Percentiles rank a stretch among this genome's conserved stretches.
These are phyloP conservation scores for Pseudogymnoascus sp. DNA, from an alignment of 2,329 filamentous ascomycete species.

Conservation along the genomic window DNA sequence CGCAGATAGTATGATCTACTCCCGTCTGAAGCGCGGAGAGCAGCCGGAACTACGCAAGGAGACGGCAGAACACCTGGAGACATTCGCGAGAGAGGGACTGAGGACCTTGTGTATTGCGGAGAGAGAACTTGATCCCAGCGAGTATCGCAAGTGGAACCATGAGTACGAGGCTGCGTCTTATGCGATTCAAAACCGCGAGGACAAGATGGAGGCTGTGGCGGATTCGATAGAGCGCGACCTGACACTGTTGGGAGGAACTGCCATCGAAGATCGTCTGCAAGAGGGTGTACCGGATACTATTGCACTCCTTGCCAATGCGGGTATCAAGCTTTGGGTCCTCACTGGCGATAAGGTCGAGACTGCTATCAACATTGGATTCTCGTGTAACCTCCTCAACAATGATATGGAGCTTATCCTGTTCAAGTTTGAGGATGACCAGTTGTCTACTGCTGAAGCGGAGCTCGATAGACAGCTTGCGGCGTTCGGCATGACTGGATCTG, in stretches of 20 bases:
- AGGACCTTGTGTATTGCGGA: conserved; percentile 92
- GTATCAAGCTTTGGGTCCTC: conserved; percentile 97
- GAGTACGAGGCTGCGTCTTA: conserved; percentile 83
- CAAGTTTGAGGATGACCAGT: conserved; percentile 70
- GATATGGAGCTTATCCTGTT: conserved; percentile 95
- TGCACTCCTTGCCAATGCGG: conserved; percentile 78
- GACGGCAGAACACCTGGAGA: conserved; percentile 93
- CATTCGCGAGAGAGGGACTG: conserved; percentile 92
- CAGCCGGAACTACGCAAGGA: conserved; percentile 74
- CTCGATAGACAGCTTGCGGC: conserved; percentile 64
- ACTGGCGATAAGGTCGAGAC: conserved; percentile 99
- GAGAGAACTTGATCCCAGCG: conserved; percentile 68
- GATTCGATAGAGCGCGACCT: conserved; percentile 88
- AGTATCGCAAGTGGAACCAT: conserved; percentile 78
- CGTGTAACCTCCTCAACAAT: conserved; percentile 93
- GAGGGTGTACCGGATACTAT: conserved; percentile 97
- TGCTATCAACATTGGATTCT: conserved; percentile 99
- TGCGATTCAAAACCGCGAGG: conserved; percentile 77
- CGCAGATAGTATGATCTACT: conserved; percentile 95
- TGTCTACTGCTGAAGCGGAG: conserved; percentile 51
- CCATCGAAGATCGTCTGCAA: conserved; percentile 93
- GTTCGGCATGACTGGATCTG: conserved; percentile 76
- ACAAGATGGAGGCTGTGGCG: conserved; percentile 83
- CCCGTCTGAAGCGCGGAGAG: conserved; percentile 74
- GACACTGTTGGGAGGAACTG: conserved; percentile 82